Evolutionary conservation across 805 yeast genomes (phyloP), one percentile per base, ranked within the genome.

Genomic region (Metschnikowia reukaufii): DNA sequence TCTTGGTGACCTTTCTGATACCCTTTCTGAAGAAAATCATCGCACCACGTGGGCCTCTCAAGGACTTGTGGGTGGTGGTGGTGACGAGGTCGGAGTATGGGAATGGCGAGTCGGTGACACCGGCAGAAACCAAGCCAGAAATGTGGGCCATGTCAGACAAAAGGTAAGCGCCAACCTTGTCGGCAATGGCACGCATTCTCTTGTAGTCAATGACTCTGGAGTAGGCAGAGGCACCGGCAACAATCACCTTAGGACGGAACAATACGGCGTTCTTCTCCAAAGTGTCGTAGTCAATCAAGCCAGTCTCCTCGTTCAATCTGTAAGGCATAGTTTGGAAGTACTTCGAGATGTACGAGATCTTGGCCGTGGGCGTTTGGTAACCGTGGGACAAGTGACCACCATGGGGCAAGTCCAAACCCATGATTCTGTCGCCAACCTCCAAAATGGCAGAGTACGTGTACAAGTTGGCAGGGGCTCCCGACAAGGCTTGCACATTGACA

Each of bases 331-430:
- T 90, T 72, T 89, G 94, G 74, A 92, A 92, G 73, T 92, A 92
- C 61, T 89, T 92, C 44, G 97, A 90, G 57, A 92, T 84, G 63
- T 81, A 88, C 33, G 96, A 88, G 63, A 92, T 91, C 76, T 91
- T 91, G 63, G 91, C 85, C 53, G 87, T 73, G 51, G 86, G 83
- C 44, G 96, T 88, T 75, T 90, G 97, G 74, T 92, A 92, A 59
- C 99, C 99, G 66, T 92, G 99, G 36, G 96, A 87, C 66, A 92
- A 80, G 68, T 92, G 99, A 56, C 99, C 99, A 61, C 99, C 99
- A 62, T 92, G 97, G 51, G 99, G 98, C 64, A 92, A 80, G 68
- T 92, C 98, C 55, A 92, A 80, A 60, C 99, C 99, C 99, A 92
- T 92, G 56, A 92, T 71, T 68, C 98, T 82, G 62, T 90, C 98